Conservation (phyloP, 495 filamentous ascomycete species). For the Tuber calosporum region DNA sequence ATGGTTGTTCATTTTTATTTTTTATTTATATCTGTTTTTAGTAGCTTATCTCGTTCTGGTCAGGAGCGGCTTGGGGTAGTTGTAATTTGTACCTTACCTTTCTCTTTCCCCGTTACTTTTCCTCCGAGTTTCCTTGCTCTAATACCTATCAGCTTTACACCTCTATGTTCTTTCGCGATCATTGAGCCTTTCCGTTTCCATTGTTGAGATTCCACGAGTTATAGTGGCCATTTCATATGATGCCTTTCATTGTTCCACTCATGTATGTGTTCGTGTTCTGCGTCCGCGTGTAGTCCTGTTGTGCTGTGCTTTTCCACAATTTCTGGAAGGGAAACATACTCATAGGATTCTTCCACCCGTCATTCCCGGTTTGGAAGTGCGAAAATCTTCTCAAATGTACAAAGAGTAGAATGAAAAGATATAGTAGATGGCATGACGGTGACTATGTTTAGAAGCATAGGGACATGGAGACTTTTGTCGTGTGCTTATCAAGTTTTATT, state of each 20-base stretch:
- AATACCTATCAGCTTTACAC: slow-evolving; percentile 1
- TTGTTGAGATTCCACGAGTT: neutral
- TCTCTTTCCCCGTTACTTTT: neutral
- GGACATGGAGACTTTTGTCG: neutral
- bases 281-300: neutral
- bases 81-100: slow-evolving; percentile 6
- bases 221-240: neutral
- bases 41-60: slow-evolving; percentile 4
- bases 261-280: neutral
- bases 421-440: neutral
- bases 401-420: neutral
- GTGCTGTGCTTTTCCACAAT: neutral
- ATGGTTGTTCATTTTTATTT: slow-evolving; percentile 7
- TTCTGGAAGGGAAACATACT: neutral
- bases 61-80: slow-evolving; percentile 14
- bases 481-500: neutral
- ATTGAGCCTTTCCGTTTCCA: neutral
- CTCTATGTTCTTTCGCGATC: neutral
- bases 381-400: neutral
- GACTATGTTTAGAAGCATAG: neutral
- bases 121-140: slow-evolving; percentile 4
- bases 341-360: neutral
- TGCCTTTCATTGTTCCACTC: neutral
- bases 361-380: neutral
- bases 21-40: slow-evolving; percentile 1